phyloP scores from a whole-genome alignment of 805 yeast species.

The Nakazawaea ishiwadae region DNA sequence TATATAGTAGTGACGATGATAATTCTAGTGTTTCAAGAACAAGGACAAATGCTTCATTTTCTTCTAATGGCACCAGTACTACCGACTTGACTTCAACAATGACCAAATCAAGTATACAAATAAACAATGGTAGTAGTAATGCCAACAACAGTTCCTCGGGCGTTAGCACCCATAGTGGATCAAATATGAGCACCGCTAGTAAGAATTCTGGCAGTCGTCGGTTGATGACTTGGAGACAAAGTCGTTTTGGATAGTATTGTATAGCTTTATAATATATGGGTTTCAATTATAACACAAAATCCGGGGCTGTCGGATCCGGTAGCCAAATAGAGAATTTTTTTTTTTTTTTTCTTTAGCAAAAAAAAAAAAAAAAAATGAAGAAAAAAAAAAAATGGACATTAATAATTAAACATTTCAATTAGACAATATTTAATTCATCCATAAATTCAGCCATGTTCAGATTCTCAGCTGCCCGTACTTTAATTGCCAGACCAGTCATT shows the following conservation, averaged over 20 bases:
- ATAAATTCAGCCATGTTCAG: slow-evolving; percentile 7
- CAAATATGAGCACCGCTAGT: neutral
- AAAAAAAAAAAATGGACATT: neutral
- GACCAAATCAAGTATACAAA: too few relatives aligned
- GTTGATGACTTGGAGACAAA: slow-evolving; percentile 3
- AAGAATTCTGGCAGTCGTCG: neutral
- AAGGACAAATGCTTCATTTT: slow-evolving; percentile 8
- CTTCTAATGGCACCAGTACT: slow-evolving; percentile 1
- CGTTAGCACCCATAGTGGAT: slow-evolving; percentile 1
- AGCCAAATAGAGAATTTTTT: neutral
- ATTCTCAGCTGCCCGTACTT: slow-evolving; percentile 10
- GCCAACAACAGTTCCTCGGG: too few relatives aligned
- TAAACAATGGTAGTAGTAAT: too few relatives aligned
- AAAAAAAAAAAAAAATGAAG: neutral
- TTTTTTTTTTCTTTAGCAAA: too few relatives aligned
- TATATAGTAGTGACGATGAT: slow-evolving; percentile 15
- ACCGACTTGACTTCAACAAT: neutral
- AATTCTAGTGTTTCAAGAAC: slow-evolving; percentile 24
- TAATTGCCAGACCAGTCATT: slow-evolving; percentile 4
- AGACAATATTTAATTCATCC: neutral
- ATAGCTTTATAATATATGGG: neutral
- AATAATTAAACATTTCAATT: neutral
- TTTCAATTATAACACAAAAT: neutral
- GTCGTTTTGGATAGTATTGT: neutral
- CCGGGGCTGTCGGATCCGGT: neutral